Base-by-base conservation (phyloP, 768 basidiomycete genomes). In the Lactarius trivialis region DNA sequence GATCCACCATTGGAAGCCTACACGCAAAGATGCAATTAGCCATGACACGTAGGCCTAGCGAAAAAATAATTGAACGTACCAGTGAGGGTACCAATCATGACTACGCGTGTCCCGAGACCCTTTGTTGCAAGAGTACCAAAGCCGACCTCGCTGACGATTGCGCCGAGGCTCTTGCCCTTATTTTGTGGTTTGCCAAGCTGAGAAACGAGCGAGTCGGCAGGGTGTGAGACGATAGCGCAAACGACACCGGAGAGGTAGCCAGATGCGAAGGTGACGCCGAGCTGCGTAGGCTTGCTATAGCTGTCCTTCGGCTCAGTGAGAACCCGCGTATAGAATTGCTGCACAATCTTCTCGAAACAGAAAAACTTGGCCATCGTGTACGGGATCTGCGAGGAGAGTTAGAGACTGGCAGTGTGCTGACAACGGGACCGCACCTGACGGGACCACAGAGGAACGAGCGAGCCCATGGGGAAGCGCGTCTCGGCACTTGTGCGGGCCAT, bases 301-400 rank as follows among this genome's bases (percentile, higher is more conserved):
- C 82, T 78, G 12, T 88, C 83, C 75, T 91, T 92, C 69, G 89
- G 88, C 62, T 79, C 76, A 48, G 86, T 82, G 77, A 94, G 88
- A 74, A 93, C 89, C 72, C 89, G 84, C 67, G 88, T 91, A 76
- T 92, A 92, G 80, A 95, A 94, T 69, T 89, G 73, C 71, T 85
- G 81, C 73, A 89, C 91, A 69, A 89, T 89, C 81, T 87, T 86
- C 75, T 94, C 92, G 74, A 87, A 95, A 83, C 91, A 93, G 84
- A 84, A 92, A 85, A 97, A 97, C 78, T 97, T 97, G 80, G 93
- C 93, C 93, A 97, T 95, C 71, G 94, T 97, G 82, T 97, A 97
- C 58, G 94, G 94, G 71, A 96, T 93, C 89, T 96, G 74, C 58
- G 64, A 6, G 19, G 0, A 55, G 33, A 36, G 7, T 60, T 50